Evolutionary conservation across 1,284 basidiomycete genomes (phyloP).

Genomic region (Sutorius eximius): DNA sequence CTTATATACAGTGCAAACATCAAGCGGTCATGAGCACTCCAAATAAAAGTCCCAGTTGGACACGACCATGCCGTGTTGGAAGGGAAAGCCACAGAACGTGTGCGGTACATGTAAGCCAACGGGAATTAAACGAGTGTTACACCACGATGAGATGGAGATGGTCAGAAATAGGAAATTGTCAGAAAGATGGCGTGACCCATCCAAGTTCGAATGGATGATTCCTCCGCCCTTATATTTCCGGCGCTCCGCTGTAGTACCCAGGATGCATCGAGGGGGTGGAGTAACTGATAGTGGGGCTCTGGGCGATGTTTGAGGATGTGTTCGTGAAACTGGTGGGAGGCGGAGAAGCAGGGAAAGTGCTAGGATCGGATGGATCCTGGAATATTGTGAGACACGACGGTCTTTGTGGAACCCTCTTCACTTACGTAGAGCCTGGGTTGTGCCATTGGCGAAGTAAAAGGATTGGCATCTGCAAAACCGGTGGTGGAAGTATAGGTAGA

Average conservation of each 20-base stretch:
- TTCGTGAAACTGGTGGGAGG: constrained; percentile 16
- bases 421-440: constrained; percentile 35
- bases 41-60: not conserved
- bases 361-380: constrained; percentile 35
- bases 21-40: not conserved
- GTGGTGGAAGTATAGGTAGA: constrained; percentile 1
- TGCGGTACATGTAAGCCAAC: not conserved
- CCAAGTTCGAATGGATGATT: not conserved
- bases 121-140: constrained; percentile 4
- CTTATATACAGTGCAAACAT: not conserved
- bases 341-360: constrained; percentile 32
- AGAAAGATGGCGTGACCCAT: not conserved
- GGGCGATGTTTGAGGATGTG: constrained; percentile 10
- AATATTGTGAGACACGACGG: constrained; percentile 5
- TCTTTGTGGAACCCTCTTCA: not conserved
- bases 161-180: not conserved
- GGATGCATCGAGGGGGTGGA: constrained; percentile 16
- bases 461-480: constrained; percentile 3
- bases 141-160: not conserved
- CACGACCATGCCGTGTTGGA: too few species aligned
- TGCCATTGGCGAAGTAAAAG: constrained; percentile 21
- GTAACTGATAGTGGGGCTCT: constrained; percentile 6
- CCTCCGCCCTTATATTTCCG: constrained; percentile 25
- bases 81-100: not conserved
- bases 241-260: constrained; percentile 27